These are phyloP conservation scores for Xylaria scruposa DNA, from an alignment of 495 filamentous ascomycete genomes.

Conservation along the genomic window DNA sequence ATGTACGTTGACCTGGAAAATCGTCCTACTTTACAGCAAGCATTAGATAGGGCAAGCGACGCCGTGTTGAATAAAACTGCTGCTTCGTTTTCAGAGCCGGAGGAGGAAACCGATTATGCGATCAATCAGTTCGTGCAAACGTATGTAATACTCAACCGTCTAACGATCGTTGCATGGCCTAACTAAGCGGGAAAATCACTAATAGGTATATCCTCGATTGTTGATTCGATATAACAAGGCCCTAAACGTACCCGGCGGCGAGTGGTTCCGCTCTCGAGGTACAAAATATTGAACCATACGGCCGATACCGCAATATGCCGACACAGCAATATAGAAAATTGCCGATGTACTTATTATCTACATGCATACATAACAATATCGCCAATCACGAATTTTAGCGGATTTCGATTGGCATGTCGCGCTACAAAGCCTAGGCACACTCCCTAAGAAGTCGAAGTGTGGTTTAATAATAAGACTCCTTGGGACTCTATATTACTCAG, in stretches of 20 bases:
- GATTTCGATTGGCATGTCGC: background rate
- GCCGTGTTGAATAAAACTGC: slow-evolving; percentile 1
- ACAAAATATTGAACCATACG: background rate
- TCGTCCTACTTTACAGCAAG: slow-evolving; percentile 5
- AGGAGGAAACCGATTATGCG: slow-evolving; percentile 13
- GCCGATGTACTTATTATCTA: background rate
- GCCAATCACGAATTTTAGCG: background rate
- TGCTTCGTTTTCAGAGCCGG: background rate
- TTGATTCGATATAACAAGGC: background rate
- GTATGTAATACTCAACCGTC: background rate
- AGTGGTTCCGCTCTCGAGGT: background rate
- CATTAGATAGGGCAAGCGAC: background rate
- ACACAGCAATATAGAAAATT: background rate
- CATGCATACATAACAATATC: background rate
- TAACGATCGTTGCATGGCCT: background rate
- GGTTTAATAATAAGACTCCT: background rate
- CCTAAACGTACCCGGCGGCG: background rate
- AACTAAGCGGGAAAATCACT: background rate
- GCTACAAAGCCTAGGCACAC: background rate
- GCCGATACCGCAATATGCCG: background rate
- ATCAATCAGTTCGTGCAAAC: slow-evolving; percentile 8
- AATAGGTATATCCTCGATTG: slow-evolving; percentile 16
- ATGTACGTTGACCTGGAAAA: background rate
- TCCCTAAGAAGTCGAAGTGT: background rate
- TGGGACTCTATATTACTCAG: background rate